Evolutionary conservation across 2,329 filamentous ascomycete species (phyloP), one percentile per base, ranked within the genome.

Genomic region (Colletotrichum acutatum): DNA sequence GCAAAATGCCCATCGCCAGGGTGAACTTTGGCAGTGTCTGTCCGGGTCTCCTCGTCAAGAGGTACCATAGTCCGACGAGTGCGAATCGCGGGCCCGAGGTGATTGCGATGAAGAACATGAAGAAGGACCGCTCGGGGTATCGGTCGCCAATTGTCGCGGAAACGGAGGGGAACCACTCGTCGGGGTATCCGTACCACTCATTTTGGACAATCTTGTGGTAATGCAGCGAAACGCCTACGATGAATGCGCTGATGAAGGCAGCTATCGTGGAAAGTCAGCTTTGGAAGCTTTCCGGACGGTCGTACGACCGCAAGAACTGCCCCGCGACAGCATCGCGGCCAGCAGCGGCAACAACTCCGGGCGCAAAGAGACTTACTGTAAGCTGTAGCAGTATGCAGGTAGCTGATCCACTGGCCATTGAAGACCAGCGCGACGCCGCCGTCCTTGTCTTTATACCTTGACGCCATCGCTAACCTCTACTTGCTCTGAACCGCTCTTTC

Each of bases 131-230:
- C 84, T 99, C 97, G 66, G 97, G 97, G 80, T 98, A 98, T 76
- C 95, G 92, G 83, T 99, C 97, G 81, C 97, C 97, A 84, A 99
- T 99, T 46, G 97, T 98, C 53, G 97, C 93, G 34, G 96, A 98
- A 26, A 98, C 95, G 56, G 95, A 98, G 71, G 95, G 95, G 80
- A 98, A 98, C 95, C 95, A 98, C 87, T 98, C 95, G 77, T 97
- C 88, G 1, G 95, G 95, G 80, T 97, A 98, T 78, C 95, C 95
- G 83, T 95, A 97, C 85, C 95, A 94, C 84, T 99, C 95, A 84
- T 99, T 99, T 84, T 98, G 88, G 68, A 99, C 97, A 77, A 99
- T 99, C 86, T 99, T 99, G 80, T 93, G 90, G 85, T 97, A 98
- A 84, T 99, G 97, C 61, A 99, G 89, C 68, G 87, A 89, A 68